Evolutionary conservation across 352 stramenopile species (phyloP), one percentile per base, ranked within the genome.

Genomic region (Plasmopara muralis): DNA sequence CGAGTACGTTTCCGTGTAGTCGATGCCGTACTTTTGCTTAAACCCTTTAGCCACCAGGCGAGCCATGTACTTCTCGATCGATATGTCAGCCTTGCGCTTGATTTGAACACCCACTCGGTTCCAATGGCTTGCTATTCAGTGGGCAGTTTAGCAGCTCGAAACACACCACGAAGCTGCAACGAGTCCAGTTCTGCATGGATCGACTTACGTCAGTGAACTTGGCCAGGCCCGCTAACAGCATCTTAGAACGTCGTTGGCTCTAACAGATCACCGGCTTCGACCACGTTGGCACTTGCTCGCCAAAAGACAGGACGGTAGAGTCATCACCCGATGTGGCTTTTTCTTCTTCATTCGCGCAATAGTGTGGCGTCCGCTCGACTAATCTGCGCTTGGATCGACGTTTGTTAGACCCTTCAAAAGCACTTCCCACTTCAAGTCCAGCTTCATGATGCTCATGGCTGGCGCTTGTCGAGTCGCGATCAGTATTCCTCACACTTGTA

Each of bases 1-100:
- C 35, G 60, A 47, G 25, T 13, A 5, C 20, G 15, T 18, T 47
- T 14, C 20, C 20, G 42, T 37, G 30, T 28, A 34, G 16, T 47
- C 72, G 59, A 28, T 47, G 20, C 20, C 20, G 20, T 25, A 25
- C 20, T 25, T 25, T 25, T 25, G 20, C 20, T 25, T 25, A 14
- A 58, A 58, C 4, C 49, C 56, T 6, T 57, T 57, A 1, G 43
- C 42, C 20, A 47, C 42, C 9, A 47, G 42, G 25, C 13, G 2
- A 9, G 42, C 25, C 25, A 9, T 42, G 37, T 42, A 42, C 6
- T 42, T 42, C 12, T 42, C 37, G 6, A 42, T 42, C 1, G 37
- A 42, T 42, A 1, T 6, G 4, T 42, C 37, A 2, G 37, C 37
- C 15, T 18, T 42, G 37, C 37, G 37, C 37, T 42, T 42, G 37